These are phyloP conservation scores for Calonectria montana DNA, from an alignment of 2,329 filamentous ascomycete species.

Conservation along the genomic window DNA sequence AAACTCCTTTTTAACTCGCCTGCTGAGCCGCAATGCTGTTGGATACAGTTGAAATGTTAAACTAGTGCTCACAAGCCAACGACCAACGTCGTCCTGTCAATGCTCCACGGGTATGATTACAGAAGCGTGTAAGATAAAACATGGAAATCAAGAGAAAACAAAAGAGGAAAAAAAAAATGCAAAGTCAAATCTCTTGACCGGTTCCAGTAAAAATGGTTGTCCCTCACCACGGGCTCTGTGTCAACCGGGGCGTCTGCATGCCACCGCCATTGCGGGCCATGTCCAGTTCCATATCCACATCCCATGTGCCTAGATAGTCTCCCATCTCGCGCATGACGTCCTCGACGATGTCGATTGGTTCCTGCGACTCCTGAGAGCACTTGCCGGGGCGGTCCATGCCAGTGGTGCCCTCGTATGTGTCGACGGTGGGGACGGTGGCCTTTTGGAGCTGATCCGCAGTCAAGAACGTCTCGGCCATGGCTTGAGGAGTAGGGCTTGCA, in stretches of 20 bases:
- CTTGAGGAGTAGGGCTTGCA: conserved; percentile 38
- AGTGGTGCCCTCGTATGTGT: conserved; percentile 17
- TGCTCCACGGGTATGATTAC: conserved; percentile 15
- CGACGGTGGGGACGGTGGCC: conserved; percentile 3
- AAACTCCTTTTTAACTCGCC: background rate
- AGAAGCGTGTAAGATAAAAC: background rate
- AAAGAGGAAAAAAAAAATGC: background rate
- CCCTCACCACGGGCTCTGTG: conserved; percentile 44
- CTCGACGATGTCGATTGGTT: conserved; percentile 50
- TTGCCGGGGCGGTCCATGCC: conserved; percentile 14
- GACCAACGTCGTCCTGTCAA: conserved; percentile 1
- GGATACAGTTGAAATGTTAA: conserved; percentile 2
- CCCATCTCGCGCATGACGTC: conserved; percentile 52
- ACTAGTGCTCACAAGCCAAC: conserved; percentile 19
- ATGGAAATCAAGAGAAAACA: background rate
- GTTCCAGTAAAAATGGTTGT: background rate
- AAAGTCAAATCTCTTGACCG: background rate
- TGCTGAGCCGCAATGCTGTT: background rate
- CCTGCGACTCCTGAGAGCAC: conserved; percentile 38
- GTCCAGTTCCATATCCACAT: conserved; percentile 51
- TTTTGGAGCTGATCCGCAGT: conserved; percentile 36
- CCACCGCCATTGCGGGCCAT: conserved; percentile 38
- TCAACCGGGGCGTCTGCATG: conserved; percentile 19
- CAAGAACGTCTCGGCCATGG: conserved; percentile 42
- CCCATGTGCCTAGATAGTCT: conserved; percentile 49